Base-by-base conservation (phyloP, 345 rosid genomes). In the Citrus reticulata region DNA sequence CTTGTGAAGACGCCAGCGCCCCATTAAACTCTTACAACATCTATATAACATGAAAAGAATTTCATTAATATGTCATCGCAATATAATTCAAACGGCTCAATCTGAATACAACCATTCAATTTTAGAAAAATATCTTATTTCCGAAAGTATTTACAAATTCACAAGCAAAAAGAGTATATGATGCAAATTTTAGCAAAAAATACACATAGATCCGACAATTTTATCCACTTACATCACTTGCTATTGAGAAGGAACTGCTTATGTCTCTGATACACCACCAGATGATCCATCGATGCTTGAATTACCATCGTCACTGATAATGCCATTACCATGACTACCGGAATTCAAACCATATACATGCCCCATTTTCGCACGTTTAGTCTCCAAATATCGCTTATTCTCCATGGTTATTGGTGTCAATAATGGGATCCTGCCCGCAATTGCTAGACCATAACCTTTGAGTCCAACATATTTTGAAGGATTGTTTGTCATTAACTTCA, bases 401-500 rank as follows among this genome's bases (percentile, higher is more conserved):
- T 92, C 88, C n/a, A 62, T 32, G 0, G 92, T 88, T 32, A 88
- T 84, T 0, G 90, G 86, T 2, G 90, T 80, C 64, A 87, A 11
- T 1, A 90, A 72, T 0, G 96, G 93, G 68, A 89, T 89, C 70
- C 94, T 88, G 19, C 93, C 90, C 0, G 85, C 79, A 57, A 92
- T 84, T 5, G 91, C 75, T 70, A 92, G 77, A 57, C 93, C 96
- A 27, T 92, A 92, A 35, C 93, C 93, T 73, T 92, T 92, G 68
- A 92, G 90, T 16, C 94, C 94, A 27, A 80, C 76, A 29, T 90
- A 90, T 77, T 90, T 92, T 4, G 90, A 84, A 7, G 96, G 93
- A 80, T 90, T 92, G 89, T 92, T 92, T 3, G 96, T 92, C 96
- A 90, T 90, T 81, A 92, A 63, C 81, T 49, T 89, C 93, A 92